Percentiles rank a stretch among this genome's conserved stretches.
Evolutionary conservation across 148 eudicot genomes (phyloP).

Genomic region (Fagopyrum esculentum): DNA sequence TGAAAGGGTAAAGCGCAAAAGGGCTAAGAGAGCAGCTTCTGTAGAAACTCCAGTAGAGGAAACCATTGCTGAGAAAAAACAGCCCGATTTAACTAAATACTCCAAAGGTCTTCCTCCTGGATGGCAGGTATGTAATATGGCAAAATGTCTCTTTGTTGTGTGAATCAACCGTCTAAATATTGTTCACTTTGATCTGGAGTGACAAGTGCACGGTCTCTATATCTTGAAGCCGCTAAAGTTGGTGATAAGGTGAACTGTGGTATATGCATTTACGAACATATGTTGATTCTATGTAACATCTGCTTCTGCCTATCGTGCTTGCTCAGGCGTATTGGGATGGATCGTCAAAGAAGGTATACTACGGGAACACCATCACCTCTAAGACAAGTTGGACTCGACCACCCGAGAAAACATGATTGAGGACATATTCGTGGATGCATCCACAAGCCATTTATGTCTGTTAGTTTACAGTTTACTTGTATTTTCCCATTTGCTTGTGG

Average conservation of each 20-base stretch:
- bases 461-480: neutral
- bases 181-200: neutral
- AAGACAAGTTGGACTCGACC: conserved; percentile 88
- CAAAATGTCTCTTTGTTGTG: neutral
- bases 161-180: neutral
- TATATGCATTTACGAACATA: neutral
- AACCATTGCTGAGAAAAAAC: conserved; percentile 28
- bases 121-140: conserved; percentile 64
- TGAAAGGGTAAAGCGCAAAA: conserved; percentile 87
- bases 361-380: conserved; percentile 63
- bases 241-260: neutral
- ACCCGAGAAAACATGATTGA: conserved; percentile 11
- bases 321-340: conserved; percentile 85
- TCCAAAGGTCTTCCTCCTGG: conserved; percentile 76
- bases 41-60: conserved; percentile 25
- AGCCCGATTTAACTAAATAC: conserved; percentile 52
- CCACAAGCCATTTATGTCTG: neutral
- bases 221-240: neutral
- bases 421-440: neutral
- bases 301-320: neutral
- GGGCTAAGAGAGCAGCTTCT: conserved; percentile 54
- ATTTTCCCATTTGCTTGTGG: neutral
- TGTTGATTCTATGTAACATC: neutral
- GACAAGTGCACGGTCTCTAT: neutral
- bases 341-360: conserved; percentile 67